A percentile compares a stretch with the other conserved stretches of the same genome.
phyloP scores from a whole-genome alignment of 495 filamentous ascomycete species.

The Penicillium subrubescens region DNA sequence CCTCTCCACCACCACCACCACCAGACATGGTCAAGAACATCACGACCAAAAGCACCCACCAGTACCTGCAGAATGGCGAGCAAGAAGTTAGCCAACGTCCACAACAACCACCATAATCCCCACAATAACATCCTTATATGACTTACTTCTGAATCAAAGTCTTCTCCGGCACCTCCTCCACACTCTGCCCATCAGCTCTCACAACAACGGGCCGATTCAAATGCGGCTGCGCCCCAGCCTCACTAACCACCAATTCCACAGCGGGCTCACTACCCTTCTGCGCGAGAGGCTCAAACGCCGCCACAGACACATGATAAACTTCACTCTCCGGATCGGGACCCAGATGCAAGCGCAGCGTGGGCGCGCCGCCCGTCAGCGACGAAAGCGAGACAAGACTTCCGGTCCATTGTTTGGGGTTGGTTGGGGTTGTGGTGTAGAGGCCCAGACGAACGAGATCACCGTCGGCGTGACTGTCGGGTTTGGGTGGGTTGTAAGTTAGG shows the following conservation, averaged over 20 bases:
- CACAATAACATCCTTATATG: background rate
- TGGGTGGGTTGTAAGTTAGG: conserved; percentile 39
- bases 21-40: conserved; percentile 47
- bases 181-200: conserved; percentile 38
- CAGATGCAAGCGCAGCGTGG: conserved; percentile 41
- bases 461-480: conserved; percentile 6
- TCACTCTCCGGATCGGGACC: conserved; percentile 35
- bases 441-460: conserved; percentile 39
- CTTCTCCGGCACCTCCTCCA: conserved; percentile 44
- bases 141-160: conserved; percentile 52
- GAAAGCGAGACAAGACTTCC: conserved; percentile 40
- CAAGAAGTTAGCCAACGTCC: background rate
- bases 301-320: conserved; percentile 41
- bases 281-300: conserved; percentile 8
- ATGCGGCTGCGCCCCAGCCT: conserved; percentile 38
- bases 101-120: background rate
- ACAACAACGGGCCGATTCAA: conserved; percentile 48
- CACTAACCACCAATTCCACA: conserved; percentile 33
- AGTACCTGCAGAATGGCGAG: conserved; percentile 34
- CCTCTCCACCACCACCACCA: conserved; percentile 34
- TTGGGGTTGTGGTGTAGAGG: conserved; percentile 31
- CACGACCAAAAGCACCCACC: conserved; percentile 50
- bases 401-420: conserved; percentile 42
- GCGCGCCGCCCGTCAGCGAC: conserved; percentile 27
- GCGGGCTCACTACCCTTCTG: conserved; percentile 8